Evolutionary conservation across 306 rosid species (phyloP), one percentile per base, ranked within the genome.

Genomic region (Vigna angularis): DNA sequence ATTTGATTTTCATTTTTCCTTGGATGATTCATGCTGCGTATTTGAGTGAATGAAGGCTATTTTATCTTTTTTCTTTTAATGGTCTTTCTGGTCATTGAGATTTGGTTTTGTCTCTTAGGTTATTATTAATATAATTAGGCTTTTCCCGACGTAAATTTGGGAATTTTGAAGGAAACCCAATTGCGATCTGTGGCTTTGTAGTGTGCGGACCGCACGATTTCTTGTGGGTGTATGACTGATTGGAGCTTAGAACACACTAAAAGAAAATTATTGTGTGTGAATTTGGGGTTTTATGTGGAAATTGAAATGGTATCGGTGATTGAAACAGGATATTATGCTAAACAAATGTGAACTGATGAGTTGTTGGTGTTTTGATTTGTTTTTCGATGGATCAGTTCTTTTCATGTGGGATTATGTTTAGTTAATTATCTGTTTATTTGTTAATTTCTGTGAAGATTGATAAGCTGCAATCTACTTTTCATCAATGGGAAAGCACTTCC

Each of bases 401-500:
- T 62, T 20, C 7, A 67, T 6, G 3, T 75, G 44, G 84, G 26
- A 51, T 70, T 24, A 4, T 66, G 18, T 70, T 24, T 16, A 51
- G 67, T 55, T 63, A 13, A 32, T 26, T 80, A 56, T 77, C 40
- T 80, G 70, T 70, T 34, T 63, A 12, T 55, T 70, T 58, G 72
- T 83, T 57, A 9, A 69, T 85, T 74, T 77, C 47, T 77, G 73
- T n/a, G 48, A 64, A 64, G 98, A 93, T 95, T 77, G 98, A 91
- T 79, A 93, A 85, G 61, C 80, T 93, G 83, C 96, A 86, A 74
- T 88, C 93, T 64, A 81, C 89, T 66, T 93, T 91, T 86, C 91
- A 87, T 78, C 96, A 92, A 87, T 93, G 98, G 99, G 87, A 91
- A 79, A 82, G 63, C 58, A 52, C 76, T 70, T 70, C 90, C 69